Conservation (phyloP, 164 flowering plant species). For the Vitis rupestris region DNA sequence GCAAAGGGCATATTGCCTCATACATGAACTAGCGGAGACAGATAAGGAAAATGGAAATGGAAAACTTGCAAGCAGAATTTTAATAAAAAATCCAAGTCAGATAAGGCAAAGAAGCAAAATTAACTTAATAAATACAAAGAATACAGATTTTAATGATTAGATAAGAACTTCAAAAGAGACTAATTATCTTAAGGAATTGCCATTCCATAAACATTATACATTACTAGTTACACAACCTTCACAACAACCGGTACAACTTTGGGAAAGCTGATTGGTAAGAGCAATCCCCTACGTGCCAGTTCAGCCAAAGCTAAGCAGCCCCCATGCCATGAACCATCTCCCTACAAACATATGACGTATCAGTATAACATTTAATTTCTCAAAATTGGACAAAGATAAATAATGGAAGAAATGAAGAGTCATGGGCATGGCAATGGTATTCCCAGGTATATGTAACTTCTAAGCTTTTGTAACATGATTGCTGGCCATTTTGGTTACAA, state of each 20-base stretch:
- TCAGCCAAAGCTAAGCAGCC: constrained; percentile 98
- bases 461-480: neutral
- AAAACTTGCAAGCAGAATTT: too few species aligned
- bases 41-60: too few species aligned
- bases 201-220: too few species aligned
- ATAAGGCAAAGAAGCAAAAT: too few species aligned
- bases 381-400: neutral
- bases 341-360: constrained; percentile 41
- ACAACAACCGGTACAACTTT: constrained; percentile 85
- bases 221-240: constrained; percentile 43
- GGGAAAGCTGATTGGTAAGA: constrained; percentile 79
- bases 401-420: neutral
- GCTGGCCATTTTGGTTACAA: neutral
- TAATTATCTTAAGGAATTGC: too few species aligned
- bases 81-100: too few species aligned
- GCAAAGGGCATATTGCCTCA: too few species aligned
- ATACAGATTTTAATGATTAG: too few species aligned
- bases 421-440: neutral
- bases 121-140: too few species aligned
- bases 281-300: constrained; percentile 93
- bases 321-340: constrained; percentile 99
- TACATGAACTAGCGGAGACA: too few species aligned
- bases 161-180: too few species aligned
- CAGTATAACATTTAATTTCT: neutral
- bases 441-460: neutral